Evolutionary conservation across 108 stramenopile genomes (phyloP).

Genomic region (Licmophora abbreviata): DNA sequence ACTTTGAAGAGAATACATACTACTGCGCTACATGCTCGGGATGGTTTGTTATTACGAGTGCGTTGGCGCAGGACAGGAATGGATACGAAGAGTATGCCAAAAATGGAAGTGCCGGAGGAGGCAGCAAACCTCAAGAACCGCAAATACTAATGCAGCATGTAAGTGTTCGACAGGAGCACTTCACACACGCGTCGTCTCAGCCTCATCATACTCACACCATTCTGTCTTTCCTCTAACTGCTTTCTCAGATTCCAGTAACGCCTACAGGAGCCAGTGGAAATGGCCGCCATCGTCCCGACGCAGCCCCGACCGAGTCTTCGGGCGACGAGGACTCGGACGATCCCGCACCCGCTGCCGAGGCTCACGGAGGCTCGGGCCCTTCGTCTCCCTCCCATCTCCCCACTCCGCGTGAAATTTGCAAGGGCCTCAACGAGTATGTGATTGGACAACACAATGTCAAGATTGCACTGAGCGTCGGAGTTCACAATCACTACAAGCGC

Average conservation of each 20-base stretch:
- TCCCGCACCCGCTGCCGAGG: not conserved
- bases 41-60: conserved; percentile 51
- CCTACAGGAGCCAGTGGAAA: conserved; percentile 3
- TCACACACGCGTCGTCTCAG: not conserved
- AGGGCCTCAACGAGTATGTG: conserved; percentile 89
- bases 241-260: not conserved
- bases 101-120: not conserved
- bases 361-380: not conserved
- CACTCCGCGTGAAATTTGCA: conserved; percentile 74
- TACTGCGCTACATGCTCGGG: conserved; percentile 87
- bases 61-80: conserved; percentile 1
- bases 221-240: not conserved
- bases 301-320: too few species aligned
- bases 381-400: not conserved
- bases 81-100: not conserved
- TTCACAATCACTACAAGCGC: conserved; percentile 97
- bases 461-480: conserved; percentile 87
- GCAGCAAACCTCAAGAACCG: conserved; percentile 8
- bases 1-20: conserved; percentile 63
- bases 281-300: too few species aligned
- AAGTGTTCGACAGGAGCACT: conserved; percentile 18
- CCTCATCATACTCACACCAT: not conserved
- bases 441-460: conserved; percentile 95
- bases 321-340: too few species aligned
- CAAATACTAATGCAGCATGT: conserved; percentile 69